Percentiles rank a stretch among this genome's conserved stretches.
Conservation (phyloP, 2,329 filamentous ascomycete species). For the Stachybotrys elegans region DNA sequence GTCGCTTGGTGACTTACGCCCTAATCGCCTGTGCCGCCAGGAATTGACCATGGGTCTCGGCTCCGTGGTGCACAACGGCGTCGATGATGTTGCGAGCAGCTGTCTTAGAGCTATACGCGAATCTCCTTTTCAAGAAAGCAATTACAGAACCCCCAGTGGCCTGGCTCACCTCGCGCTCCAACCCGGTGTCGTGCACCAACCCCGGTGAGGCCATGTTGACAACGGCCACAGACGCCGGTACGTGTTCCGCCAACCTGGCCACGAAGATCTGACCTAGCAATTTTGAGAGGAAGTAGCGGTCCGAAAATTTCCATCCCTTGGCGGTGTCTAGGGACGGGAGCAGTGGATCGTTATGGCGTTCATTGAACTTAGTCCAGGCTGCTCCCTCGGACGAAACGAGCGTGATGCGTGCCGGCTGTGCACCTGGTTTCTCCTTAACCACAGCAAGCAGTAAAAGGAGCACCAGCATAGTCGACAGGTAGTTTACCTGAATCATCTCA, state of each 20-base stretch:
- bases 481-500: not conserved
- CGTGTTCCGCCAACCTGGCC: not conserved
- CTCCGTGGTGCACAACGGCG: not conserved
- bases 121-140: conserved; percentile 1
- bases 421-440: not conserved
- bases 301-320: not conserved
- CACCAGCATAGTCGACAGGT: not conserved
- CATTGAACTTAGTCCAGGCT: not conserved
- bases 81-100: conserved; percentile 1
- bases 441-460: not conserved
- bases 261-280: not conserved
- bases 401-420: not conserved
- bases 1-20: not conserved
- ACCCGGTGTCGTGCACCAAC: not conserved
- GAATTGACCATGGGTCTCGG: conserved; percentile 1
- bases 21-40: not conserved
- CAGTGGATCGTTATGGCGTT: not conserved
- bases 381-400: not conserved
- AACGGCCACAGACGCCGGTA: not conserved
- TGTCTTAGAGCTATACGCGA: conserved; percentile 1
- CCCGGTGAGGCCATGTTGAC: no score
- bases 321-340: not conserved
- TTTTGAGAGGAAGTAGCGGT: not conserved
- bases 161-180: not conserved
- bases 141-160: not conserved